Evolutionary conservation across 331 rosid species (phyloP), one percentile per base, ranked within the genome.

Genomic region (Rosa hybrid): DNA sequence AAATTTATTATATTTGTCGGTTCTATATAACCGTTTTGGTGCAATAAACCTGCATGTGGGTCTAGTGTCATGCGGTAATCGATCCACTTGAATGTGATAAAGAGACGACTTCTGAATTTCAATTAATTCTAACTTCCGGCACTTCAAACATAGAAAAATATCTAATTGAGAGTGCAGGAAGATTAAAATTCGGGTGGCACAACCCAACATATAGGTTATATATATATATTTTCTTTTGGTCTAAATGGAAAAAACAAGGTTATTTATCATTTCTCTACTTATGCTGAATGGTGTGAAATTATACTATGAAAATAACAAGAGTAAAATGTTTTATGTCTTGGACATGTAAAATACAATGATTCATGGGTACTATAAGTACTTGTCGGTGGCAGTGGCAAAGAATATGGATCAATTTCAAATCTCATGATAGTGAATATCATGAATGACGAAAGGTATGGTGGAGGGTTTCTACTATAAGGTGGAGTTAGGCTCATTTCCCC

Each of bases 361-460:
- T 39, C 59, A 69, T 46, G 49, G 14, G 51, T 34, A 48, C 54
- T 64, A 2, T 11, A 65, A 77, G 25, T 65, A 34, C 41, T 86
- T 83, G 84, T 88, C 80, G 83, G 89, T 85, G 81, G 80, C 72
- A 57, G 18, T 25, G 78, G 78, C 80, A 49, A 63, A 65, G 80
- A 77, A 65, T 65, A 63, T 42, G 38, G 38, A 44, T 77, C 12
- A 14, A 34, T 65, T 57, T 42, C 71, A 49, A 30, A 45, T 65
- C 65, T 77, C 64, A 65, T 69, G 72, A 75, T 56, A 59, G 75
- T 69, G 88, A 82, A 82, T 76, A 41, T 81, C 57, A 81, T 81
- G 82, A 88, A 88, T 87, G 88, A 86, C 84, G 91, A 88, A 77
- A 79, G 85, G 68, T 56, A 78, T 73, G 51, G 54, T 77, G 84